A percentile compares a stretch with the other conserved stretches of the same genome.
These are phyloP conservation scores for Tolypocladium inflatum DNA, from an alignment of 2,329 filamentous ascomycete genomes.

Conservation along the genomic window DNA sequence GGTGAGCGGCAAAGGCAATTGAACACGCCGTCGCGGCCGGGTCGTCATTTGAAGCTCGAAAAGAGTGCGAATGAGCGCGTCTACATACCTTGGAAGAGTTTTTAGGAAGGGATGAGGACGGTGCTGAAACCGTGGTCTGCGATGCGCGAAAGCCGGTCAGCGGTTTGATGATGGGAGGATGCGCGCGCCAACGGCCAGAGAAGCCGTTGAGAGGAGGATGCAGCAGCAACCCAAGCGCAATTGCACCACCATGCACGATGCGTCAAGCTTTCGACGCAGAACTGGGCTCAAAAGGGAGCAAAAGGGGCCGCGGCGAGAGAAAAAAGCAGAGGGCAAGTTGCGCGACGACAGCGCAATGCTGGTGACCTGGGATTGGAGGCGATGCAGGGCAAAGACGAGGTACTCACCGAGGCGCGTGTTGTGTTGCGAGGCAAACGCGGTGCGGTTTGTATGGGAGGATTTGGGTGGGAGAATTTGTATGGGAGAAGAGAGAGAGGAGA, in stretches of 20 bases:
- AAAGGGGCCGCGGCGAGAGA: constrained; percentile 10
- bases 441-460: constrained; percentile 39
- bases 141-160: constrained; percentile 7
- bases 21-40: background rate
- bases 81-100: constrained; percentile 25
- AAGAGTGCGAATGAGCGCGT: constrained; percentile 11
- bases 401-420: constrained; percentile 43
- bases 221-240: background rate
- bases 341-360: constrained; percentile 5
- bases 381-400: constrained; percentile 22
- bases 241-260: constrained; percentile 7
- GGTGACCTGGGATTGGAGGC: constrained; percentile 24
- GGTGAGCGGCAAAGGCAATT: constrained; percentile 20
- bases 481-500: constrained; percentile 42
- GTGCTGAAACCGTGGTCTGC: constrained; percentile 13
- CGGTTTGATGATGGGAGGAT: constrained; percentile 2
- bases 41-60: constrained; percentile 21
- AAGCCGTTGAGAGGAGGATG: constrained; percentile 1
- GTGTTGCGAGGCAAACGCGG: constrained; percentile 33
- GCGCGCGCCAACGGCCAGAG: constrained; percentile 1
- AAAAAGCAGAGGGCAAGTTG: constrained; percentile 5
- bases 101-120: constrained; percentile 11
- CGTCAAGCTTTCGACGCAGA: constrained; percentile 2
- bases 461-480: constrained; percentile 52
- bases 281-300: background rate